Conservation (phyloP, 176 grass and related monocot genomes). For the Carex myosuroides region DNA sequence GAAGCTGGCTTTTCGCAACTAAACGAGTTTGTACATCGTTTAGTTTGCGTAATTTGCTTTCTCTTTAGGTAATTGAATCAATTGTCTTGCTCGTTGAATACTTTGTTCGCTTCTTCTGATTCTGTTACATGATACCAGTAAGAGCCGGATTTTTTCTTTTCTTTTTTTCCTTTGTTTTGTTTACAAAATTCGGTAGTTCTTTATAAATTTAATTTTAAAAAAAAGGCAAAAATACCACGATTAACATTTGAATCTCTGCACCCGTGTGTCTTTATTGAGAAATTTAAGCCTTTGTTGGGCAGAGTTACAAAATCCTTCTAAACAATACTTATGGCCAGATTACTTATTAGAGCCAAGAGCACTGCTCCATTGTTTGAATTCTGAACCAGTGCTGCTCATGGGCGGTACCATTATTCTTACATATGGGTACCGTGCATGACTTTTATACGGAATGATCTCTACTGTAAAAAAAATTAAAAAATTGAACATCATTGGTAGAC, state of each 20-base stretch:
- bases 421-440: neutral
- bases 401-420: neutral
- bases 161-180: neutral
- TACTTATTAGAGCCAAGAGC: neutral
- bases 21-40: neutral
- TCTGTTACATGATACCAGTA: neutral
- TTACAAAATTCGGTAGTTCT: neutral
- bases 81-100: neutral
- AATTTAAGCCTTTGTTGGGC: neutral
- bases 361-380: neutral
- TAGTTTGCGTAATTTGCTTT: neutral
- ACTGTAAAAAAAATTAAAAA: neutral
- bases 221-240: neutral
- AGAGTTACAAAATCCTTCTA: neutral
- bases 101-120: neutral
- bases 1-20: neutral
- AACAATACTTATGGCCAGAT: neutral
- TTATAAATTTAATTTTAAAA: neutral
- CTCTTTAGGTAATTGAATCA: neutral
- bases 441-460: neutral
- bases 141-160: neutral
- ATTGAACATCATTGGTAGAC: neutral
- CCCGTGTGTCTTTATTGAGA: neutral
- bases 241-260: neutral
- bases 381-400: neutral